Conservation (phyloP, 179 eudicot genomes). For the Beta lomatogona region DNA sequence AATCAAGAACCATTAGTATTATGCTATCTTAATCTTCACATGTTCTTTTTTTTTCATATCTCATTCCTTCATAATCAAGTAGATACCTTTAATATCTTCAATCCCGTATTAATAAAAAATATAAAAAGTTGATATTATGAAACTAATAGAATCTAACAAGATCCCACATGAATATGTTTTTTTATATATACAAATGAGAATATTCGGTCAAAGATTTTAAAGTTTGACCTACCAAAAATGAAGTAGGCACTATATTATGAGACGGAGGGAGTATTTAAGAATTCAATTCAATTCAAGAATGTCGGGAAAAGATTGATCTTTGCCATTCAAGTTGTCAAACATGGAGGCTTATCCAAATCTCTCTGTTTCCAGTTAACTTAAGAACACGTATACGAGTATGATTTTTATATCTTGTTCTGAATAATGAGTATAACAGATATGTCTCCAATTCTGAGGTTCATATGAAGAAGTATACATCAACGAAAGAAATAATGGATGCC, state of each 20-base stretch:
- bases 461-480: constrained; percentile 3
- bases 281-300: neutral
- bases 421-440: neutral
- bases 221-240: no score
- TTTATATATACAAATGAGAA: no score
- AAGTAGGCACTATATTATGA: no score
- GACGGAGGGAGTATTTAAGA: neutral
- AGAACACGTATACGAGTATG: neutral
- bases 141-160: no score
- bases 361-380: neutral
- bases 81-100: no score
- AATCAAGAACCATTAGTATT: neutral
- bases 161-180: no score
- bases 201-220: no score
- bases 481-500: neutral
- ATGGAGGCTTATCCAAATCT: neutral
- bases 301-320: neutral
- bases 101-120: no score
- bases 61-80: no score
- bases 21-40: neutral
- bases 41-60: neutral
- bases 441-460: constrained; percentile 6
- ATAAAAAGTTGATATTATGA: no score
- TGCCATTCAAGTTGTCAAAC: neutral
- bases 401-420: neutral